Base-by-base conservation (phyloP, 1,284 basidiomycete genomes). In the Ceratobasidium sp. region DNA sequence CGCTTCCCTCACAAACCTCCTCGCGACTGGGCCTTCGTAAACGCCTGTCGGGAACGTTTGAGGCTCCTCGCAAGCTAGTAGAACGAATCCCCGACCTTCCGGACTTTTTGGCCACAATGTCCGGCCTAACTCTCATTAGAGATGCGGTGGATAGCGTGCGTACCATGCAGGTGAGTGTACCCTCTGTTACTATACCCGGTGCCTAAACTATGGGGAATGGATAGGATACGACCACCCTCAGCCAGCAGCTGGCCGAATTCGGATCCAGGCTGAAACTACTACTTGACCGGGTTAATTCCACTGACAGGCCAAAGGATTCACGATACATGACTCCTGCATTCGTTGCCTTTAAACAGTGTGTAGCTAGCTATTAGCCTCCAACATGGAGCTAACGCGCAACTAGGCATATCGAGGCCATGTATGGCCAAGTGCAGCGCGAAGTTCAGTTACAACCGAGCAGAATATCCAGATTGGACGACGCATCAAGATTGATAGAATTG, bases 61-160 rank as follows among this genome's bases (percentile, higher is more conserved):
- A 42, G 32, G 4, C 43, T 13, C 12, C 35, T 42, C 29, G 29
- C 17, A 57, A 42, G 22, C 20, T 57, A 25, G 43, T 40, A n/a
- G 17, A 34, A 15, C 34, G n/a, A 4, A 27, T 57, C 38, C 55
- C 55, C 8, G 55, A 57, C 25, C 15, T 8, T 10, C 22, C 20
- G 7, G 22, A 40, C 20, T 57, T 57, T 42, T 20, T 40, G 6
- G 55, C 55, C 2, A 57, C 55, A 10, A 57, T 57, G 55, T 40
- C 55, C 10, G 57, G 27, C 3, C 17, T 45, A 27, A 35, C 58
- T 35, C n/a, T 47, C n/a, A 27, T 62, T 50, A 27, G 45, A 25
- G 58, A 62, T 2, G 58, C 32, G 5, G 22, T 50, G 2, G 22
- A 38, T 15, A 25, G 43, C 13, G 40, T 62, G 5, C 43, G 50